Evolutionary conservation across 176 grass and related monocot genomes (phyloP).

Genomic region (Juncus inflexus): DNA sequence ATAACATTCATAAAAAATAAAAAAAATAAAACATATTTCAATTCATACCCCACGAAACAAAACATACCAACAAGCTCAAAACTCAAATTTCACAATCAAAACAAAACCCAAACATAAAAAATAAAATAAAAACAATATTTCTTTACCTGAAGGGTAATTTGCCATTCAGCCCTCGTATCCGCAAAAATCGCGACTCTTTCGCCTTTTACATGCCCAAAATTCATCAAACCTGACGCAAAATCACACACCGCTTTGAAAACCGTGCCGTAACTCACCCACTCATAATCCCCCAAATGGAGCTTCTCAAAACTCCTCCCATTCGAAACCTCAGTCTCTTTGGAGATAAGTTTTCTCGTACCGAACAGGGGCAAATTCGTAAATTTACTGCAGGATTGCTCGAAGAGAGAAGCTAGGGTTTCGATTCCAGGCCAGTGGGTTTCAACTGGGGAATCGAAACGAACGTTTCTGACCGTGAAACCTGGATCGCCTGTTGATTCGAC

Average conservation of each 20-base stretch:
- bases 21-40: background rate
- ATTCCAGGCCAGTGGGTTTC: constrained; percentile 79
- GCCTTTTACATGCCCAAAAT: constrained; percentile 55
- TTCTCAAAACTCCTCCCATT: constrained; percentile 88
- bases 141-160: constrained; percentile 82
- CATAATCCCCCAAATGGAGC: constrained; percentile 78
- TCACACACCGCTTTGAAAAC: constrained; percentile 68
- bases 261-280: constrained; percentile 69
- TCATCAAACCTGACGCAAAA: constrained; percentile 70
- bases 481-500: constrained; percentile 52
- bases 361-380: constrained; percentile 60
- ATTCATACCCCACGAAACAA: no score
- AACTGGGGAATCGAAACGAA: constrained; percentile 44
- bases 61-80: no score
- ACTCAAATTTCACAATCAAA: no score
- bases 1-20: background rate
- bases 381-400: constrained; percentile 68
- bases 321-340: constrained; percentile 47
- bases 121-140: background rate
- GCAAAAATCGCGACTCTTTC: constrained; percentile 79
- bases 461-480: constrained; percentile 57
- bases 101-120: no score
- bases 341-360: constrained; percentile 70
- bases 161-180: constrained; percentile 89
- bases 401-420: constrained; percentile 64